Base-by-base conservation (phyloP, 2,329 filamentous ascomycete genomes). In the Aspergillus proliferans region DNA sequence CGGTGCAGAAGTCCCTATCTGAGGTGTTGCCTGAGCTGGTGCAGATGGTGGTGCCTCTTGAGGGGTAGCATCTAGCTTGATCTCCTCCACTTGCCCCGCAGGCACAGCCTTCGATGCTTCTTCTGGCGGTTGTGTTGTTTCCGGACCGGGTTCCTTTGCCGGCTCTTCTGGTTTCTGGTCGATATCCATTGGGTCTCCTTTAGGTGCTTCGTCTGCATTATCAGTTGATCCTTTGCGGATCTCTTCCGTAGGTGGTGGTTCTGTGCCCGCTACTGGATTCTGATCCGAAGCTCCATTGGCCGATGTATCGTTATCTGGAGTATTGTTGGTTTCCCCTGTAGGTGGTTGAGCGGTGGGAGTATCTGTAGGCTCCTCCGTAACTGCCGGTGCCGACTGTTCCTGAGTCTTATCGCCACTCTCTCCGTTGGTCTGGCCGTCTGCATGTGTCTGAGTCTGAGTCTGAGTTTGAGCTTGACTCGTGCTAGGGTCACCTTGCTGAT, bases 41-140 rank as follows among this genome's bases (percentile, higher is more conserved):
- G 49, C 40, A 33, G 45, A 34, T 30, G 47, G 46, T n/a, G 48
- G 33, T 34, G 40, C 6, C 24, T 39, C 21, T 48, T 54, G 47
- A 8, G 24, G n/a, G 18, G 38, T 30, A 40, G 34, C 47, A 36
- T 19, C 43, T 28, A 41, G 39, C 28, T 49, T 41, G 19, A 36
- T 36, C 45, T 53, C 47, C 40, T 55, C 47, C 41, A 40, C 34
- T 14, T 24, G 28, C 30, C 48, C 40, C 24, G 36, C 42, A 39
- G 47, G 33, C 14, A 8, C 26, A 26, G 22, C 9, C 10, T 44
- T 40, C 15, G 36, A 21, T 7, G 45, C 4, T 42, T 51, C 40
- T 19, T 15, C 21, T 14, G 41, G 19, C 24, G 41, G 18, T 38
- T 42, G 26, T 42, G 9, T 14, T 28, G 40, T 15, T 21, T 45